Evolutionary conservation across 768 basidiomycete species (phyloP).

Genomic region (Tylopilus subfusipes): DNA sequence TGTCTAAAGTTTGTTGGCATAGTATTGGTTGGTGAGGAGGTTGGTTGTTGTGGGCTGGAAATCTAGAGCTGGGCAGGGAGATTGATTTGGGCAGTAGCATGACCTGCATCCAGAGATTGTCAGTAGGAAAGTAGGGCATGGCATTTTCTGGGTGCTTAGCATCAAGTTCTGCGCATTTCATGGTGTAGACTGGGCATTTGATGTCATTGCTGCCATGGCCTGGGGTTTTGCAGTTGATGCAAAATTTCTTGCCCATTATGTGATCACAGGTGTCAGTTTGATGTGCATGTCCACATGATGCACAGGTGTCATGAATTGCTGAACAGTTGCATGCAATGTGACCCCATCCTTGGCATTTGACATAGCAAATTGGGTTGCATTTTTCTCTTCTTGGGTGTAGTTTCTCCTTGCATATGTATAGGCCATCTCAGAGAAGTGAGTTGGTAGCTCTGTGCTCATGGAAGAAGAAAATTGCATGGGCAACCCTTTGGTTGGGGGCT

Average conservation of each 20-base stretch:
- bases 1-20: no score
- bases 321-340: slow-evolving; percentile 1
- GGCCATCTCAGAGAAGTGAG: no score
- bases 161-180: neutral
- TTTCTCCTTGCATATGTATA: no score
- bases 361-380: neutral
- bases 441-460: no score
- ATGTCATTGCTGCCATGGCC: neutral
- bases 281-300: neutral
- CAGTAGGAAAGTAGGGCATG: slow-evolving; percentile 5
- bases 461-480: no score
- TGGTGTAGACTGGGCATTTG: neutral
- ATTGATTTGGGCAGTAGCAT: neutral
- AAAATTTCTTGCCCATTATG: neutral
- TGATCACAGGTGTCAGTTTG: no score
- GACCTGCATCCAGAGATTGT: neutral
- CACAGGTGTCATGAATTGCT: neutral
- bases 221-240: neutral
- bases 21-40: no score
- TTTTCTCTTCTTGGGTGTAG: neutral
- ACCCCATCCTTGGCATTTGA: neutral
- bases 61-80: no score
- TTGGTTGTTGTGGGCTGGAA: no score
- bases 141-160: neutral
- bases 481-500: no score